phyloP scores from a whole-genome alignment of 2,329 filamentous ascomycete genomes.

The Aspergillus latus region DNA sequence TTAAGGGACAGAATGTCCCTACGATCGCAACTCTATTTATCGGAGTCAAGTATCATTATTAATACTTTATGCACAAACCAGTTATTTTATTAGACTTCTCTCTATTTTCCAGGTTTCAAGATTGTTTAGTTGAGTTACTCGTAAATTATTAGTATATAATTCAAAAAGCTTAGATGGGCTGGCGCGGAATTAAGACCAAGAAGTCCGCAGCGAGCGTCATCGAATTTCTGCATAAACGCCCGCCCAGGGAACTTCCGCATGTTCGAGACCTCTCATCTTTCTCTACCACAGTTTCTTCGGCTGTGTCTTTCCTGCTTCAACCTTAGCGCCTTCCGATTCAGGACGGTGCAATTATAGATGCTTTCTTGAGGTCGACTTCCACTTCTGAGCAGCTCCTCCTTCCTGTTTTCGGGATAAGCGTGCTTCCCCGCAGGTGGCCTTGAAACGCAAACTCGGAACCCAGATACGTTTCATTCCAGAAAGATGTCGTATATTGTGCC shows the following conservation, averaged over 20 bases:
- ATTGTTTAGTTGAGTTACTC: too few relatives aligned
- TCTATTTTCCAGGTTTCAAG: too few relatives aligned
- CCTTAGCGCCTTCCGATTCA: background rate
- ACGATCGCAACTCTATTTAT: conserved; percentile 11
- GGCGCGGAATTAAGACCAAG: conserved; percentile 3
- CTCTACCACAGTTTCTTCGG: background rate
- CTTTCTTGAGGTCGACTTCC: conserved; percentile 1
- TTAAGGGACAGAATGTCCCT: conserved; percentile 6
- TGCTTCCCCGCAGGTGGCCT: conserved; percentile 13
- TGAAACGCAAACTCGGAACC: background rate
- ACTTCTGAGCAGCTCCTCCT: background rate
- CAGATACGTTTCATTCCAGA: background rate
- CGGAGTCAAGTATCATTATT: background rate
- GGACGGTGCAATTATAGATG: background rate
- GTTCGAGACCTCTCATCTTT: background rate
- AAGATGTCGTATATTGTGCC: conserved; percentile 91
- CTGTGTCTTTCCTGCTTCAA: background rate
- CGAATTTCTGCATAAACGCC: conserved; percentile 9
- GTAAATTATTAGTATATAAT: too few relatives aligned
- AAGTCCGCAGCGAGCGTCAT: conserved; percentile 10
- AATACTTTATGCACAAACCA: background rate
- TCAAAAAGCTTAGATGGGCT: background rate
- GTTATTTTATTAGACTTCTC: too few relatives aligned
- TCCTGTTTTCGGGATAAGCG: conserved; percentile 1
- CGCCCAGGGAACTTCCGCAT: background rate